Evolutionary conservation across 805 yeast species (phyloP).

Genomic region (Starmerella bombicola): DNA sequence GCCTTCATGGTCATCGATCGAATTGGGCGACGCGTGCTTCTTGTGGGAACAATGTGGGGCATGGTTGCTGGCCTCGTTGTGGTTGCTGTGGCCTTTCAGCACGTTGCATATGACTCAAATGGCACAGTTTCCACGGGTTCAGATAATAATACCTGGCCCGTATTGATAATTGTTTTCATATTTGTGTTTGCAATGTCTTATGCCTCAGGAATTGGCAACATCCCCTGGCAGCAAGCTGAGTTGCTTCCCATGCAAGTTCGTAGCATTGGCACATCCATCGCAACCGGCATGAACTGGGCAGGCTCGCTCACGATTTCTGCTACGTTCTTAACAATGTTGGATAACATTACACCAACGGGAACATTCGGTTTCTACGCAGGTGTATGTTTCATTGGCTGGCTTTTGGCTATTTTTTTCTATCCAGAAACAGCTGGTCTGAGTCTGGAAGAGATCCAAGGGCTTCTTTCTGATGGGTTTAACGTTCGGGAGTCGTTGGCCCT

Average conservation of each 20-base stretch:
- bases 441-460: constrained; percentile 77
- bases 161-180: constrained; percentile 73
- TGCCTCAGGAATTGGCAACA: constrained; percentile 92
- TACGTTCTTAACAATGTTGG: constrained; percentile 86
- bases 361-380: constrained; percentile 87
- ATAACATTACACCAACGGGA: constrained; percentile 87
- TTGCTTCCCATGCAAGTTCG: constrained; percentile 87
- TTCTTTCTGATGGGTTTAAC: constrained; percentile 75
- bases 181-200: constrained; percentile 78
- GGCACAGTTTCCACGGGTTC: constrained; percentile 28
- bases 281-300: constrained; percentile 91
- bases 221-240: constrained; percentile 97
- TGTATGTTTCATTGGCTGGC: constrained; percentile 54
- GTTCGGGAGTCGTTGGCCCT: constrained; percentile 50
- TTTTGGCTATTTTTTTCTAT: constrained; percentile 69
- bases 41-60: constrained; percentile 70
- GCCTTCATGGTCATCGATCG: constrained; percentile 80
- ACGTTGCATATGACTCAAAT: constrained; percentile 48
- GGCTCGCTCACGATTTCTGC: constrained; percentile 86
- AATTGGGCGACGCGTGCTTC: constrained; percentile 76
- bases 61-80: constrained; percentile 66
- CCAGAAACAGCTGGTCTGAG: constrained; percentile 88
- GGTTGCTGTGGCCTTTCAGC: constrained; percentile 88
- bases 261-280: constrained; percentile 80
- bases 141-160: constrained; percentile 50